A percentile compares a stretch with the other conserved stretches of the same genome.
phyloP scores from a whole-genome alignment of 495 filamentous ascomycete species.

The Xylaria flabelliformis region DNA sequence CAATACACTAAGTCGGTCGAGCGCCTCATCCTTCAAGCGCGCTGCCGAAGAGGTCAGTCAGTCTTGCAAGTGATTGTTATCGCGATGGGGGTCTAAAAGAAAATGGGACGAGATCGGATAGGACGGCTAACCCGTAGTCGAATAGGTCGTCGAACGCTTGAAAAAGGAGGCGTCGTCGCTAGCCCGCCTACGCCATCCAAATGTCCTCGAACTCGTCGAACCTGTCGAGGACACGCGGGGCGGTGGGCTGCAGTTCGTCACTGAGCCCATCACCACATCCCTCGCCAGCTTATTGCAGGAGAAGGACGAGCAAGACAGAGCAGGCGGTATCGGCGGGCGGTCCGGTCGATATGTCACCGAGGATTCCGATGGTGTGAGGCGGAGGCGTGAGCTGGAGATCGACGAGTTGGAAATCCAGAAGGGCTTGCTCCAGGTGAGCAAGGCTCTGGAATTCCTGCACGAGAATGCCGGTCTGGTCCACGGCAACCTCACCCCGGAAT shows the following conservation, averaged over 20 bases:
- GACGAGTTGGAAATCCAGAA: constrained; percentile 99
- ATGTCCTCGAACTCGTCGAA: constrained; percentile 89
- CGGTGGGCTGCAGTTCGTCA: constrained; percentile 94
- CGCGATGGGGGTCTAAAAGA: background rate
- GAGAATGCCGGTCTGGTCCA: constrained; percentile 95
- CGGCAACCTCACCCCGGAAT: constrained; percentile 92
- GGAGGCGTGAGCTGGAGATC: constrained; percentile 86
- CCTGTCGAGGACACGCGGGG: constrained; percentile 92
- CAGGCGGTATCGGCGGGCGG: constrained; percentile 68
- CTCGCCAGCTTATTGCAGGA: constrained; percentile 83
- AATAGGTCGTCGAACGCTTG: constrained; percentile 73
- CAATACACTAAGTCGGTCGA: constrained; percentile 57
- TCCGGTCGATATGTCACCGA: constrained; percentile 82
- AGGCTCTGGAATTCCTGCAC: constrained; percentile 94
- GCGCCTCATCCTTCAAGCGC: constrained; percentile 72
- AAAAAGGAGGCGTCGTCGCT: constrained; percentile 90
- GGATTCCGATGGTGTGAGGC: constrained; percentile 73
- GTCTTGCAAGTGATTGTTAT: background rate
- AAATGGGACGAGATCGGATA: background rate
- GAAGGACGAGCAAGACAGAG: constrained; percentile 86
- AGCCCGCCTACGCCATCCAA: constrained; percentile 86
- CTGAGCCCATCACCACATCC: constrained; percentile 85
- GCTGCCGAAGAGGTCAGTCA: constrained; percentile 73
- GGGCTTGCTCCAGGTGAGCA: constrained; percentile 88
- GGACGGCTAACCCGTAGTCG: constrained; percentile 5